These are phyloP conservation scores for Discostella stelligeroides DNA, from an alignment of 108 stramenopile species.

Conservation along the genomic window DNA sequence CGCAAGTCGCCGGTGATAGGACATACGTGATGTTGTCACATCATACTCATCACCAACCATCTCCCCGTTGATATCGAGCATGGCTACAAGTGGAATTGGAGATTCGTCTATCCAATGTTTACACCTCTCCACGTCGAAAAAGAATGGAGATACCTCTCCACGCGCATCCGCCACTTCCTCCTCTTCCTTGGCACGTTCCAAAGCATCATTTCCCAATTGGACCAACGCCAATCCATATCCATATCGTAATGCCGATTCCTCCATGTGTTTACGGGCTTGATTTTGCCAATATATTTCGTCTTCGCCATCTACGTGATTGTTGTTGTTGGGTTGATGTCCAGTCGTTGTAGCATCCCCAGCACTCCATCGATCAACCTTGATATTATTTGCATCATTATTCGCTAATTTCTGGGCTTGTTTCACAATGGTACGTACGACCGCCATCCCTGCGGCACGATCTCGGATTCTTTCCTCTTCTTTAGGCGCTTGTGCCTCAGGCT, in stretches of 20 bases:
- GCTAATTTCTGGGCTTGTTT: constrained; percentile 54
- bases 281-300: constrained; percentile 37
- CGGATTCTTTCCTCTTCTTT: background rate
- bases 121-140: constrained; percentile 29
- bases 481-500: constrained; percentile 15
- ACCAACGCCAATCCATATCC: constrained; percentile 63
- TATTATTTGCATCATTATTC: constrained; percentile 1
- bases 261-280: constrained; percentile 42
- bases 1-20: constrained; percentile 30
- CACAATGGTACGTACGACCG: constrained; percentile 68
- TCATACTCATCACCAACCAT: background rate
- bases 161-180: background rate
- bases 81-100: constrained; percentile 26
- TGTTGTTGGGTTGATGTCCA: no score
- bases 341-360: no score
- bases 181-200: constrained; percentile 38
- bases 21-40: background rate
- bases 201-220: constrained; percentile 60
- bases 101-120: constrained; percentile 39
- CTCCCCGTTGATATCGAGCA: constrained; percentile 6
- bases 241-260: constrained; percentile 65
- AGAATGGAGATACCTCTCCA: background rate
- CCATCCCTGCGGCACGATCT: constrained; percentile 60
- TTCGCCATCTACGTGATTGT: background rate
- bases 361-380: constrained; percentile 17